A percentile compares a stretch with the other conserved stretches of the same genome.
Conservation (phyloP, 371 early-diverging fungal genomes). For the Mortierella sp. region DNA sequence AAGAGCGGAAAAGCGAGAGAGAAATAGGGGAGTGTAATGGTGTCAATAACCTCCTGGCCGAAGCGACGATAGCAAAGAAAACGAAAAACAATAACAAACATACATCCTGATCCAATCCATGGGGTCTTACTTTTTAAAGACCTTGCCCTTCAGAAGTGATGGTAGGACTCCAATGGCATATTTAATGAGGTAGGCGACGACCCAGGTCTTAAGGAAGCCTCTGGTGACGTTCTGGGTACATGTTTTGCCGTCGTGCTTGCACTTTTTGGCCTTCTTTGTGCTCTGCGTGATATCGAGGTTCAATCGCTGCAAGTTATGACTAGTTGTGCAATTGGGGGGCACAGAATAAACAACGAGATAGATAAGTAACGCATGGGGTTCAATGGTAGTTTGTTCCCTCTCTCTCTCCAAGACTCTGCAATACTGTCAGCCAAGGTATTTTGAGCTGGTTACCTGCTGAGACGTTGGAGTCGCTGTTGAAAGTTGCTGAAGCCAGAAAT, state of each 20-base stretch:
- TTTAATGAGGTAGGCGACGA: conserved; percentile 79
- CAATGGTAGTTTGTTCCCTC: background rate
- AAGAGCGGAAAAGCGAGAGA: background rate
- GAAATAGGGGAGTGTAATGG: background rate
- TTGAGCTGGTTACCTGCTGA: conserved; percentile 65
- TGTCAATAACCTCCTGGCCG: background rate
- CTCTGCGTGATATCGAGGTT: conserved; percentile 61
- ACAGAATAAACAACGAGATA: background rate
- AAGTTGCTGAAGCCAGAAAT: conserved; percentile 74
- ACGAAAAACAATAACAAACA: background rate
- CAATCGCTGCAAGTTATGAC: conserved; percentile 71
- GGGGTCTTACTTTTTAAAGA: conserved; percentile 67
- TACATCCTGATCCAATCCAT: background rate
- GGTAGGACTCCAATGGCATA: conserved; percentile 78
- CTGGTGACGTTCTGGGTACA: conserved; percentile 81
- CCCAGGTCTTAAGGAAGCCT: conserved; percentile 80
- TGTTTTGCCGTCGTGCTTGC: conserved; percentile 81
- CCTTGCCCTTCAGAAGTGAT: conserved; percentile 72
- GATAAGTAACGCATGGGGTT: background rate
- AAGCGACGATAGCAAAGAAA: background rate
- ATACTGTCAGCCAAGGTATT: background rate
- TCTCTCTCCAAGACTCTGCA: background rate
- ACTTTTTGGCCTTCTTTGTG: conserved; percentile 54
- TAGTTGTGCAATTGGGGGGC: conserved; percentile 15
- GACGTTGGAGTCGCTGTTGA: conserved; percentile 74